These are phyloP conservation scores for Clonostachys rhizophaga DNA, from an alignment of 2,329 filamentous ascomycete species.

Conservation along the genomic window DNA sequence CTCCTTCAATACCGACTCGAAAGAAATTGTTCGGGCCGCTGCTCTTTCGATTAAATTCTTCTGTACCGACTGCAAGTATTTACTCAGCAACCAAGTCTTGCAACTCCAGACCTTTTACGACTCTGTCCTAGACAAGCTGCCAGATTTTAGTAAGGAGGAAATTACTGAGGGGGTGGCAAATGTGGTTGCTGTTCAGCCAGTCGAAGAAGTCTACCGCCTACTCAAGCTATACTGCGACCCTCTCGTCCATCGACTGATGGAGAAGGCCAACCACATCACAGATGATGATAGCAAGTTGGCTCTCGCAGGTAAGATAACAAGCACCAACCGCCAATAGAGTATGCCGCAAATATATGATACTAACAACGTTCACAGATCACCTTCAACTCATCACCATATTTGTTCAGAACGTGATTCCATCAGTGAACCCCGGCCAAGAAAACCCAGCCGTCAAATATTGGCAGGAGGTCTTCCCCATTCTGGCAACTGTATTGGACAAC, in stretches of 20 bases:
- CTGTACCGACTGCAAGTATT: slow-evolving; percentile 87
- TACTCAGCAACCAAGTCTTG: slow-evolving; percentile 76
- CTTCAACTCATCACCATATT: slow-evolving; percentile 91
- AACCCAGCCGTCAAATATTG: slow-evolving; percentile 96
- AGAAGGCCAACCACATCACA: slow-evolving; percentile 78
- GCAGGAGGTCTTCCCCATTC: slow-evolving; percentile 84
- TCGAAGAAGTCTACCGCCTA: slow-evolving; percentile 73
- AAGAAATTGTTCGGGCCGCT: slow-evolving; percentile 86
- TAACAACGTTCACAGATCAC: slow-evolving; percentile 56
- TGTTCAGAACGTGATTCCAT: slow-evolving; percentile 71
- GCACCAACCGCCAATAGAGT: neutral
- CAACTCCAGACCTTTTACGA: slow-evolving; percentile 93
- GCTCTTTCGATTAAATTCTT: slow-evolving; percentile 96
- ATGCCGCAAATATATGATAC: slow-evolving; percentile 7
- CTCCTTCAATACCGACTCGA: slow-evolving; percentile 83
- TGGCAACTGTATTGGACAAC: slow-evolving; percentile 81
- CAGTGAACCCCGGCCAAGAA: slow-evolving; percentile 64
- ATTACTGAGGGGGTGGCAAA: slow-evolving; percentile 93
- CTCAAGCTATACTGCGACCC: slow-evolving; percentile 94
- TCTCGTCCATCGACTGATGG: slow-evolving; percentile 78
- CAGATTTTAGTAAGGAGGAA: slow-evolving; percentile 85
- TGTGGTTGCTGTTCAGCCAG: slow-evolving; percentile 82
- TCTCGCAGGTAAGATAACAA: slow-evolving; percentile 63
- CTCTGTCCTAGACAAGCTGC: slow-evolving; percentile 80
- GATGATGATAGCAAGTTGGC: slow-evolving; percentile 80